Percentiles rank a stretch among this genome's conserved stretches.
These are phyloP conservation scores for Phytophthora ramorum DNA, from an alignment of 352 stramenopile species.

Conservation along the genomic window DNA sequence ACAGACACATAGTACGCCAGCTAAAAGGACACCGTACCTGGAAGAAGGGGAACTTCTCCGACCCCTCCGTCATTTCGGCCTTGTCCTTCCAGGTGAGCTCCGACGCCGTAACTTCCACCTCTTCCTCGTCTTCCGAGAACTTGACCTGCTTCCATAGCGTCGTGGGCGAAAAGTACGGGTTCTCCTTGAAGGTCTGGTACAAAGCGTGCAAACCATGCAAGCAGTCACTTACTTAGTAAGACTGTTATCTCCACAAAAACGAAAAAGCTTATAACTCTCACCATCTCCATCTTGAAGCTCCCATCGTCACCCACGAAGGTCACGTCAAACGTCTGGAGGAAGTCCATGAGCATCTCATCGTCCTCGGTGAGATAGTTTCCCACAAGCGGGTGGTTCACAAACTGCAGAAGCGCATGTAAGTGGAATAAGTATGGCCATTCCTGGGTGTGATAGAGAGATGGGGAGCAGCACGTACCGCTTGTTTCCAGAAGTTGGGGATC, in stretches of 20 bases:
- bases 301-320: slow-evolving; percentile 68
- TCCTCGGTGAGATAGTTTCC: slow-evolving; percentile 50
- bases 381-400: slow-evolving; percentile 77
- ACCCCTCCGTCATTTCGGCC: slow-evolving; percentile 57
- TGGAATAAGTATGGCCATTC: background rate
- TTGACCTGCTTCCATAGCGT: slow-evolving; percentile 77
- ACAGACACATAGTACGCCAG: background rate
- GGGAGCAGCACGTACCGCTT: slow-evolving; percentile 50
- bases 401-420: slow-evolving; percentile 36
- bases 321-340: slow-evolving; percentile 64
- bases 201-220: background rate
- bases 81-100: slow-evolving; percentile 71
- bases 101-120: slow-evolving; percentile 58
- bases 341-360: slow-evolving; percentile 62
- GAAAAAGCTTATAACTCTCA: slow-evolving; percentile 19
- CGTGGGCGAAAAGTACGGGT: slow-evolving; percentile 62
- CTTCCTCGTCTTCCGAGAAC: slow-evolving; percentile 74
- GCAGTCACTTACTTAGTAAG: background rate
- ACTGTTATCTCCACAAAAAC: background rate
- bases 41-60: slow-evolving; percentile 61
- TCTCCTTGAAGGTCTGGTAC: slow-evolving; percentile 69
- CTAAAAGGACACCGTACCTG: slow-evolving; percentile 32
- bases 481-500: slow-evolving; percentile 83
- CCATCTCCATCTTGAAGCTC: slow-evolving; percentile 80
- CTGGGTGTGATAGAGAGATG: background rate